Evolutionary conservation across 257 asterid species (phyloP).

Genomic region (Coffea eugenioides): DNA sequence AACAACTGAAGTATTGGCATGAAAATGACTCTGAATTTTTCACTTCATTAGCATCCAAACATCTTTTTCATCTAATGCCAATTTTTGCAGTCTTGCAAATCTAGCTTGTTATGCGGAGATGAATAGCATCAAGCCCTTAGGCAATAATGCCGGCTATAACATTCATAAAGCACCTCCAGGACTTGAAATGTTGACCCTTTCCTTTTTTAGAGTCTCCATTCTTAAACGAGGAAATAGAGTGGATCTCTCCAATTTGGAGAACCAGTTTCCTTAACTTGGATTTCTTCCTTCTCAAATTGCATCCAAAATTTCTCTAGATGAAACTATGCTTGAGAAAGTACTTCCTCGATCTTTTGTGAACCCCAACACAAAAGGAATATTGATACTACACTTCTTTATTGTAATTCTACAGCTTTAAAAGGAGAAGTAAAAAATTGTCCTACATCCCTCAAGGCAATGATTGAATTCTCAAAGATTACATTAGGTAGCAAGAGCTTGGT

Average conservation of each 20-base stretch:
- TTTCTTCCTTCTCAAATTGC: too few species aligned
- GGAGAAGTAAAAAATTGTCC: conserved; percentile 32
- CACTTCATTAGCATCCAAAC: conserved; percentile 18
- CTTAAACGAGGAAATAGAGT: not conserved
- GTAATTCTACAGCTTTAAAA: conserved; percentile 15
- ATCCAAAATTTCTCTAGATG: conserved; percentile 8
- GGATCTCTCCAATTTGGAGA: too few species aligned
- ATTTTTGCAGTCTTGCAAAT: conserved; percentile 13
- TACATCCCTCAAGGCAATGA: conserved; percentile 39
- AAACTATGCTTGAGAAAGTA: not conserved
- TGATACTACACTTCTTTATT: conserved; percentile 15
- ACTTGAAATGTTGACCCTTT: conserved; percentile 16
- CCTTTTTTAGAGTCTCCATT: conserved; percentile 31
- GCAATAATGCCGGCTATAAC: not conserved
- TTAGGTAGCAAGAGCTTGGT: conserved; percentile 16
- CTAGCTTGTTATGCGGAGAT: conserved; percentile 6
- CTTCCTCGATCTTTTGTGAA: conserved; percentile 24
- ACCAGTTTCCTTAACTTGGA: too few species aligned
- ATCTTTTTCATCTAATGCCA: not conserved
- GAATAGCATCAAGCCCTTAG: not conserved
- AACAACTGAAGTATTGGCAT: conserved; percentile 16
- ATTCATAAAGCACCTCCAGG: not conserved
- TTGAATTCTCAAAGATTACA: conserved; percentile 23
- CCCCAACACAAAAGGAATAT: conserved; percentile 21
- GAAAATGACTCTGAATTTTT: conserved; percentile 12